phyloP scores from a whole-genome alignment of 192 early-diverging fungal species.

The Paraglomus brasilianum region DNA sequence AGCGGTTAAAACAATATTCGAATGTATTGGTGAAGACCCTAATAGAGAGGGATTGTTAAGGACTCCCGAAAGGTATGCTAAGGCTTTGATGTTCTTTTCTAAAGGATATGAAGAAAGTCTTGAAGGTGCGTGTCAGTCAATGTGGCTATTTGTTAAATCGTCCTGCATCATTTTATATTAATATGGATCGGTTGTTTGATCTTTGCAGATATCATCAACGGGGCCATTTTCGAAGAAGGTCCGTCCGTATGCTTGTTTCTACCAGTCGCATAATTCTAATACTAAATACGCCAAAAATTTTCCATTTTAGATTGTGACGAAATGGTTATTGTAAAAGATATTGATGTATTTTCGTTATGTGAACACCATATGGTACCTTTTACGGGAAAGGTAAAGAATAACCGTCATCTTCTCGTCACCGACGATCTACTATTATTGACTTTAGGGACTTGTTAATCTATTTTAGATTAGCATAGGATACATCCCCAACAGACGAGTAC shows the following conservation, averaged over 20 bases:
- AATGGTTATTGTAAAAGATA: slow-evolving; percentile 99
- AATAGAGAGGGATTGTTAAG: slow-evolving; percentile 91
- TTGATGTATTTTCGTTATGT: slow-evolving; percentile 94
- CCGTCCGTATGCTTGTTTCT: background rate
- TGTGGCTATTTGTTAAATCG: background rate
- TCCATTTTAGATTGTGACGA: slow-evolving; percentile 81
- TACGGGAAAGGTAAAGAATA: slow-evolving; percentile 78
- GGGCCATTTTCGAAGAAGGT: slow-evolving; percentile 95
- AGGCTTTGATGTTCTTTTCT: slow-evolving; percentile 96
- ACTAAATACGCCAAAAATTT: background rate
- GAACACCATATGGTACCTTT: slow-evolving; percentile 99
- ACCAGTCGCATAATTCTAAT: background rate
- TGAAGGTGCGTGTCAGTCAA: slow-evolving; percentile 45
- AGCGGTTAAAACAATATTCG: slow-evolving; percentile 84
- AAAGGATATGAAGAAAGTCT: slow-evolving; percentile 97
- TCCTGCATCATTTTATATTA: background rate
- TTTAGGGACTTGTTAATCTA: background rate
- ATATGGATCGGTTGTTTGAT: slow-evolving; percentile 2
- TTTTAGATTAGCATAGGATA: slow-evolving; percentile 89
- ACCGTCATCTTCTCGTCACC: background rate
- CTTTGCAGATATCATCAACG: slow-evolving; percentile 80
- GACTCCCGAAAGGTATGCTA: slow-evolving; percentile 95
- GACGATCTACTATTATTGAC: background rate
- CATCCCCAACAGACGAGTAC: slow-evolving; percentile 90
- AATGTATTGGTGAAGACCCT: slow-evolving; percentile 94